Percentiles rank a stretch among this genome's conserved stretches.
phyloP scores from a whole-genome alignment of 345 rosid genomes.

The Clarkia xantiana region DNA sequence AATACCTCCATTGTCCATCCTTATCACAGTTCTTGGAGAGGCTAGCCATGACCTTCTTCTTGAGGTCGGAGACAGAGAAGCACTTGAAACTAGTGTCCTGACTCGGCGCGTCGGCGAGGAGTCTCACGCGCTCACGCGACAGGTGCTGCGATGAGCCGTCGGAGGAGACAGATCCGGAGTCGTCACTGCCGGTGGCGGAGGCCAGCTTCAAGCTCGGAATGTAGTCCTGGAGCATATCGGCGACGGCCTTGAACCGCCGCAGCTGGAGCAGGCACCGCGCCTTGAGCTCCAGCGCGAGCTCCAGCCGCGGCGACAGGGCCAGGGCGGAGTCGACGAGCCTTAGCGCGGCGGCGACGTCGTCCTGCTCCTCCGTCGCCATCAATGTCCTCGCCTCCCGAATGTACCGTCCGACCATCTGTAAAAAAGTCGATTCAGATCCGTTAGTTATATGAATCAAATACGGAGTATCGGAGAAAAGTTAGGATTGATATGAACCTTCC shows the following conservation, averaged over 20 bases:
- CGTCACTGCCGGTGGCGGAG: neutral
- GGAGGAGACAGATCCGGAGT: constrained; percentile 25
- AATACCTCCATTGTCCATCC: constrained; percentile 45
- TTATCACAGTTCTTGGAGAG: constrained; percentile 36
- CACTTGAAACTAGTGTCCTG: constrained; percentile 27
- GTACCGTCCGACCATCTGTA: constrained; percentile 63
- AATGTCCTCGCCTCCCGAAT: constrained; percentile 55
- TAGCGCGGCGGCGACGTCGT: constrained; percentile 53
- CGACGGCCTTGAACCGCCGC: constrained; percentile 60
- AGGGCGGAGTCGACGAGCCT: constrained; percentile 70
- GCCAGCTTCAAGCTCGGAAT: constrained; percentile 44
- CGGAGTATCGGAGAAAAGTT: neutral
- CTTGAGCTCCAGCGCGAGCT: constrained; percentile 59
- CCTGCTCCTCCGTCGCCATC: constrained; percentile 49
- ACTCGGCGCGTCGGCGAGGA: constrained; percentile 19
- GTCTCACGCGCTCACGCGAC: constrained; percentile 46
- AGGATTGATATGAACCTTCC: constrained; percentile 33
- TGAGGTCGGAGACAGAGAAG: constrained; percentile 24
- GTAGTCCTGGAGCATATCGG: constrained; percentile 77
- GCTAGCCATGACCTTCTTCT: constrained; percentile 35
- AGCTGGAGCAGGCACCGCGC: constrained; percentile 61
- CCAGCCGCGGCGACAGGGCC: constrained; percentile 60
- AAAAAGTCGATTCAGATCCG: neutral
- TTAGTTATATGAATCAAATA: neutral
- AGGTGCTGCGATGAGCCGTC: too few species aligned